Percentiles rank a stretch among this genome's conserved stretches.
phyloP scores from a whole-genome alignment of 352 stramenopile species.

The Globisporangium orthogonon region DNA sequence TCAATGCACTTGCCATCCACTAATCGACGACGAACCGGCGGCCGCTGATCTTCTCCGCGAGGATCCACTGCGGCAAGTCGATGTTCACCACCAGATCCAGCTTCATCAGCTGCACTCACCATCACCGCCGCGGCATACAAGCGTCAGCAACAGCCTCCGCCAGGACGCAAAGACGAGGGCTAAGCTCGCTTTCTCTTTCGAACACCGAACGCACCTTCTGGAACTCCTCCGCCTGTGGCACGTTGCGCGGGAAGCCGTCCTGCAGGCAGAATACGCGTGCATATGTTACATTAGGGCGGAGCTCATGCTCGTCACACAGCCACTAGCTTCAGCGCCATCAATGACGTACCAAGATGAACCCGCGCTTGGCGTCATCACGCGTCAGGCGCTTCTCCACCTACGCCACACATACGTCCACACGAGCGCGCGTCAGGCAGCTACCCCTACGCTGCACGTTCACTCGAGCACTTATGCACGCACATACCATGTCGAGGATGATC shows the following conservation, averaged over 20 bases:
- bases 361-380: conserved; percentile 56
- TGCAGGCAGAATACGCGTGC: conserved; percentile 4
- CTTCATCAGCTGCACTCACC: conserved; percentile 27
- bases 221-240: conserved; percentile 84
- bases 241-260: conserved; percentile 87
- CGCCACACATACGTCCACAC: not conserved
- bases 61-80: conserved; percentile 82
- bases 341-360: conserved; percentile 71
- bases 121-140: not conserved
- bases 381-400: conserved; percentile 69
- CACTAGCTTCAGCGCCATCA: not conserved
- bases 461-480: not conserved
- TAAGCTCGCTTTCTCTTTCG: too few relatives aligned
- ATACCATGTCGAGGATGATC: conserved; percentile 87
- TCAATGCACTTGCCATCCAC: not conserved
- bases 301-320: not conserved
- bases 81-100: conserved; percentile 88
- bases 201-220: conserved; percentile 25
- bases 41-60: conserved; percentile 87
- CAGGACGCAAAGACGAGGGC: too few relatives aligned
- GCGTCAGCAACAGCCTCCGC: not conserved
- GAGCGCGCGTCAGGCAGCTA: not conserved
- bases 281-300: not conserved
- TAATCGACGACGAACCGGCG: conserved; percentile 31
- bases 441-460: not conserved